A percentile compares a stretch with the other conserved stretches of the same genome.
These are phyloP conservation scores for Cornus controversa DNA, from an alignment of 148 eudicot species.

Conservation along the genomic window DNA sequence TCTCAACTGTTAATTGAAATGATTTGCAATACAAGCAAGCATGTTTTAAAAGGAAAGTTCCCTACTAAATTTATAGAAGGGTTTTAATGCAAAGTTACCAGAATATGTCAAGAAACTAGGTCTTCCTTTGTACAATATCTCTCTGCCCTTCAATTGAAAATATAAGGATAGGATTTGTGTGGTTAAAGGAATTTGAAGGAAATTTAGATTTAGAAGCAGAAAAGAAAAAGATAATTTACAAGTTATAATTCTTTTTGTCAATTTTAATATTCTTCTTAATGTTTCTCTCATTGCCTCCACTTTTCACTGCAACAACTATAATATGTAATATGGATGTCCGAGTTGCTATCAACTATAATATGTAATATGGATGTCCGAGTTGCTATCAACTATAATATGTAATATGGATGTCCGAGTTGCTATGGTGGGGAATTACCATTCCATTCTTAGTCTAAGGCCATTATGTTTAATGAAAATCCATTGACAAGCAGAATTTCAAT, in stretches of 20 bases:
- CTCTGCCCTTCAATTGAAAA: not conserved
- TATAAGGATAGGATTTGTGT: not conserved
- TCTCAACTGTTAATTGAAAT: not conserved
- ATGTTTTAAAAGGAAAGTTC: not conserved
- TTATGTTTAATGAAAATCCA: not conserved
- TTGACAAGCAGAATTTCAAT: not conserved
- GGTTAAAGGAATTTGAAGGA: no score
- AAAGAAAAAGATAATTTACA: not conserved
- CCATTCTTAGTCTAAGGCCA: no score
- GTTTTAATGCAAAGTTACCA: not conserved
- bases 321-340: not conserved
- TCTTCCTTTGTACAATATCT: not conserved
- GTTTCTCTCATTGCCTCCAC: not conserved
- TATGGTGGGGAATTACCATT: no score
- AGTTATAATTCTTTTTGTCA: not conserved
- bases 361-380: no score
- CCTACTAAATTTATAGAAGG: not conserved
- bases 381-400: no score
- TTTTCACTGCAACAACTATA: not conserved
- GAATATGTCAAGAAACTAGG: not conserved
- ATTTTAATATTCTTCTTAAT: not conserved
- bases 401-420: not conserved
- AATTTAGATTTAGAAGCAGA: not conserved
- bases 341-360: no score
- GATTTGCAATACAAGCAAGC: not conserved